phyloP scores from a whole-genome alignment of 169 alveolate species.

The Sarcocystis neurona region DNA sequence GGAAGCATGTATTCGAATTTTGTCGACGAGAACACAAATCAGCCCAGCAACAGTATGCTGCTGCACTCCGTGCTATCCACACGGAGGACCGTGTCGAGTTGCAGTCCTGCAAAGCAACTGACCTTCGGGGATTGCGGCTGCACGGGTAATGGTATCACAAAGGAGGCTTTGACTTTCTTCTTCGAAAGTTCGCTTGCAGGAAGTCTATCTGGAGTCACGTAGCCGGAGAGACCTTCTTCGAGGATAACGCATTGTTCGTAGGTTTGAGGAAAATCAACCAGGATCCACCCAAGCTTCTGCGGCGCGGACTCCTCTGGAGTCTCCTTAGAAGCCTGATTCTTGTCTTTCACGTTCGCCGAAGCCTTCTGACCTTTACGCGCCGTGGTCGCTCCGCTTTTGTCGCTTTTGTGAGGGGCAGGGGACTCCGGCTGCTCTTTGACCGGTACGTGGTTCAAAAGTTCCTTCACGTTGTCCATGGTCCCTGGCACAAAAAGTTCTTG shows the following conservation, averaged over 20 bases:
- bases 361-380: background rate
- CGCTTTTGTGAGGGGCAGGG: no score
- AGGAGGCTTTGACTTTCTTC: background rate
- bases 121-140: background rate
- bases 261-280: constrained; percentile 36
- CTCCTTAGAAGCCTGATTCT: background rate
- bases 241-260: constrained; percentile 7
- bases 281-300: constrained; percentile 42
- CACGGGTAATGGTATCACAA: constrained; percentile 28
- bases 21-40: no score
- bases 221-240: constrained; percentile 33
- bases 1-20: no score
- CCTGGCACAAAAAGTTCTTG: background rate
- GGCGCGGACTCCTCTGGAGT: background rate
- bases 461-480: background rate
- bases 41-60: no score
- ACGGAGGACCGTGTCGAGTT: no score
- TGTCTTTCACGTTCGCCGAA: background rate
- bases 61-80: no score
- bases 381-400: background rate
- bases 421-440: background rate
- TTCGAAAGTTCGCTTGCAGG: background rate
- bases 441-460: background rate
- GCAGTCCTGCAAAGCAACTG: no score
- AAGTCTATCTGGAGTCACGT: background rate